These are phyloP conservation scores for Gentiana straminea DNA, from an alignment of 257 asterid genomes.

Conservation along the genomic window DNA sequence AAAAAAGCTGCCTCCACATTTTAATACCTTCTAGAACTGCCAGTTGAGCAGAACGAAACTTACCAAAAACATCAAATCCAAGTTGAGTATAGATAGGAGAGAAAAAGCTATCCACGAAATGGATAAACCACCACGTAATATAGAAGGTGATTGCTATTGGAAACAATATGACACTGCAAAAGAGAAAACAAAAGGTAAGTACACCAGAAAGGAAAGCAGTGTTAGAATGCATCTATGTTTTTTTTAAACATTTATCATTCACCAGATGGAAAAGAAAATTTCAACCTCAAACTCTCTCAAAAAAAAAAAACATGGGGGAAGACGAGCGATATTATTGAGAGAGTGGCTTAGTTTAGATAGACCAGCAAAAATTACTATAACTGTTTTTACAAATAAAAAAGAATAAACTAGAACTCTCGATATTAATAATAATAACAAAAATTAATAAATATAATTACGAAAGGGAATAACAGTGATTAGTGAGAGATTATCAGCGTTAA, in stretches of 20 bases:
- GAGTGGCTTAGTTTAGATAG: too few relatives aligned
- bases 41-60: slow-evolving; percentile 1
- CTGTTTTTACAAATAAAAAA: too few relatives aligned
- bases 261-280: too few relatives aligned
- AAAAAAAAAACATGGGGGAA: neutral
- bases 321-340: too few relatives aligned
- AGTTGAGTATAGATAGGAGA: slow-evolving; percentile 34
- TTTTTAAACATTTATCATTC: too few relatives aligned
- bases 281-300: neutral
- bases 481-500: neutral
- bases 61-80: slow-evolving; percentile 36
- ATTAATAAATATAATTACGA: too few relatives aligned
- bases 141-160: slow-evolving; percentile 40
- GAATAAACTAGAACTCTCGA: too few relatives aligned
- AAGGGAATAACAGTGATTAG: neutral
- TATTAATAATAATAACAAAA: too few relatives aligned
- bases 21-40: too few relatives aligned
- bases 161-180: slow-evolving; percentile 38
- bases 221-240: too few relatives aligned
- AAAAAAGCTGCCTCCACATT: too few relatives aligned
- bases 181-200: slow-evolving; percentile 7
- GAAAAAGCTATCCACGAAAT: slow-evolving; percentile 39
- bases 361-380: too few relatives aligned
- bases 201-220: neutral
- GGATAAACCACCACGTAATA: slow-evolving; percentile 44